A percentile compares a stretch with the other conserved stretches of the same genome.
phyloP scores from a whole-genome alignment of 352 stramenopile genomes.

The Aphanomyces astaci region DNA sequence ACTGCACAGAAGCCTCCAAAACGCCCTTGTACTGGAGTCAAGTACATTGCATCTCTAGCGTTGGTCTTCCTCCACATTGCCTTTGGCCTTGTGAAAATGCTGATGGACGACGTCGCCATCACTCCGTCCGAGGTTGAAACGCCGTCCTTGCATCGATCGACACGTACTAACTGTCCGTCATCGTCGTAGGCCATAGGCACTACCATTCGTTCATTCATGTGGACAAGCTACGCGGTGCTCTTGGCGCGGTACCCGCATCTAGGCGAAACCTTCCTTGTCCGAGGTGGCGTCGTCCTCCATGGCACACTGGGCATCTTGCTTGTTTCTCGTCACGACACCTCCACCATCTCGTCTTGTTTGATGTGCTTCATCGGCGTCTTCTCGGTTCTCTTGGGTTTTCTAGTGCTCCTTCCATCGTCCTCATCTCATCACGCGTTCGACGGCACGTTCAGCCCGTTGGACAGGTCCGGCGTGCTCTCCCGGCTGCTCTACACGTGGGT shows the following conservation, averaged over 20 bases:
- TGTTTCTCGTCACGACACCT: not conserved
- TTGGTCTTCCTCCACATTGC: constrained; percentile 3
- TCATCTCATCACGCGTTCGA: not conserved
- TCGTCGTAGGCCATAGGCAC: constrained; percentile 11
- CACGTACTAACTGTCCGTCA: not conserved
- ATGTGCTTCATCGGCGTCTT: not conserved
- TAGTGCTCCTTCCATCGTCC: constrained; percentile 1
- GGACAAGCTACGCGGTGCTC: constrained; percentile 5
- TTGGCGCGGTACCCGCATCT: not conserved
- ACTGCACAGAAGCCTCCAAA: not conserved
- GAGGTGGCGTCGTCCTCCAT: not conserved
- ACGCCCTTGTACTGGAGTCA: not conserved
- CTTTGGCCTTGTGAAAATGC: constrained; percentile 3
- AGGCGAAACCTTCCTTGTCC: not conserved
- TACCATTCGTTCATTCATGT: not conserved
- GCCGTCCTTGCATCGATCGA: not conserved
- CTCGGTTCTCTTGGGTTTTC: not conserved
- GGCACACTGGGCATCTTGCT: not conserved
- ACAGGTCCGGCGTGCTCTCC: constrained; percentile 44
- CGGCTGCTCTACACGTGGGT: constrained; percentile 64
- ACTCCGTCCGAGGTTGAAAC: constrained; percentile 12
- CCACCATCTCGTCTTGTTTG: not conserved
- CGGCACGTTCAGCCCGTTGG: constrained; percentile 33
- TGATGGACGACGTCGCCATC: not conserved
- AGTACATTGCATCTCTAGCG: constrained; percentile 7